phyloP scores from a whole-genome alignment of 345 rosid species.

The Conringia planisiliqua region DNA sequence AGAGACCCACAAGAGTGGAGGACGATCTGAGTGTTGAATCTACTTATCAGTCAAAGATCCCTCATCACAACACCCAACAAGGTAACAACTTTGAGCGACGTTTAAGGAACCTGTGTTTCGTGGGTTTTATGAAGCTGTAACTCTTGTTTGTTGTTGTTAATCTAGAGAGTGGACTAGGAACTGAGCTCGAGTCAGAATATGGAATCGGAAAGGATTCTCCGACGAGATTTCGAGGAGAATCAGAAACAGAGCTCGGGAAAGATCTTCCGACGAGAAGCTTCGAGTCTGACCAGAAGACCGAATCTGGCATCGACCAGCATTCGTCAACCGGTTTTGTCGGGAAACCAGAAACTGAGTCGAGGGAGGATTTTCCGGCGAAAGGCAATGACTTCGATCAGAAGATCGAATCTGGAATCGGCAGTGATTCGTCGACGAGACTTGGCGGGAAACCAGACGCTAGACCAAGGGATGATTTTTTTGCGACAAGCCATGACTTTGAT shows the following conservation, averaged over 20 bases:
- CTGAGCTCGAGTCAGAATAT: not conserved
- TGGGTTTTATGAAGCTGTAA: not conserved
- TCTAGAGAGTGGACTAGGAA: not conserved
- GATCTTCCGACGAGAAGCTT: not conserved
- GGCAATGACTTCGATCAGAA: not conserved
- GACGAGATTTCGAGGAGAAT: not conserved
- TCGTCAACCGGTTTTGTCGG: not conserved
- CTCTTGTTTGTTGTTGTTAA: not conserved
- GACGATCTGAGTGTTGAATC: constrained; percentile 44
- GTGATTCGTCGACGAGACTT: not conserved
- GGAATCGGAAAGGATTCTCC: not conserved
- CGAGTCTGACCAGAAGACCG: not conserved
- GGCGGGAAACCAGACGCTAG: not conserved
- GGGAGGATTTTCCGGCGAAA: not conserved
- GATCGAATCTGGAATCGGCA: not conserved
- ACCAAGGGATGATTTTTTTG: not conserved
- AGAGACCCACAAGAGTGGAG: constrained; percentile 34
- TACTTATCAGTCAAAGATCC: constrained; percentile 48
- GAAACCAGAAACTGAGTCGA: not conserved
- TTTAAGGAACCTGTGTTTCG: not conserved
- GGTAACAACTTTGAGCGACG: constrained; percentile 33
- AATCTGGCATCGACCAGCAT: not conserved
- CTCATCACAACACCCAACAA: constrained; percentile 22
- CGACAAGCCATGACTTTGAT: not conserved
- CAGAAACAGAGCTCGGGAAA: no score